Conservation (phyloP, 177 flowering plant genomes). For the Vitis hybrid region DNA sequence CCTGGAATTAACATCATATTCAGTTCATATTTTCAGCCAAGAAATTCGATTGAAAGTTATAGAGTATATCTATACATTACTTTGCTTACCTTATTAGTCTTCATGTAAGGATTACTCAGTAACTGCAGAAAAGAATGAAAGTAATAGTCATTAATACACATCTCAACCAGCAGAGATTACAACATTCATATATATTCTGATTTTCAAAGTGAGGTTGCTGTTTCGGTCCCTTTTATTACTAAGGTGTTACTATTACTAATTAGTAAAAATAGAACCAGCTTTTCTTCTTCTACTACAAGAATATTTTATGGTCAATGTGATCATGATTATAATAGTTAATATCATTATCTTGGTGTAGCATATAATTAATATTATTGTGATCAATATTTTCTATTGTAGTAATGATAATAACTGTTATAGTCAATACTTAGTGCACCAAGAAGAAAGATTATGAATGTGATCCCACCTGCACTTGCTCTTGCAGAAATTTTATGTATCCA, state of each 20-base stretch:
- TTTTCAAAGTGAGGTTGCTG: not conserved
- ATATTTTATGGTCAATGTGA: too few species aligned
- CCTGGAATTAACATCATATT: conserved; percentile 29
- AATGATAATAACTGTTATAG: not conserved
- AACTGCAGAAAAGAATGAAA: conserved; percentile 37
- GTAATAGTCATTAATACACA: not conserved
- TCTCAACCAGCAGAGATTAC: too few species aligned
- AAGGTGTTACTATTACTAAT: not conserved
- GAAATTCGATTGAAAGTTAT: not conserved
- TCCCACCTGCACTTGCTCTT: conserved; percentile 74
- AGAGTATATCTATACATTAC: too few species aligned
- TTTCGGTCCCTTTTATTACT: not conserved
- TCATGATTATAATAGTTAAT: too few species aligned
- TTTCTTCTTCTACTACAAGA: too few species aligned
- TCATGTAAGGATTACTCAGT: conserved; percentile 67
- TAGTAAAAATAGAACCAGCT: not conserved
- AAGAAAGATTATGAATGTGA: not conserved
- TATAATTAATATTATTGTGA: too few species aligned
- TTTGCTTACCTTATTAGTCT: conserved; percentile 45
- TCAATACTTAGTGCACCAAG: not conserved
- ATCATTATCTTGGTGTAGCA: too few species aligned
- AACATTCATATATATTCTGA: too few species aligned
- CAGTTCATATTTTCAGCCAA: not conserved
- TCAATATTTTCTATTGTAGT: too few species aligned
- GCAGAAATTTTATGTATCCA: conserved; percentile 58